Evolutionary conservation across 192 early-diverging fungal genomes (phyloP).

Genomic region (Allomyces arbusculus): DNA sequence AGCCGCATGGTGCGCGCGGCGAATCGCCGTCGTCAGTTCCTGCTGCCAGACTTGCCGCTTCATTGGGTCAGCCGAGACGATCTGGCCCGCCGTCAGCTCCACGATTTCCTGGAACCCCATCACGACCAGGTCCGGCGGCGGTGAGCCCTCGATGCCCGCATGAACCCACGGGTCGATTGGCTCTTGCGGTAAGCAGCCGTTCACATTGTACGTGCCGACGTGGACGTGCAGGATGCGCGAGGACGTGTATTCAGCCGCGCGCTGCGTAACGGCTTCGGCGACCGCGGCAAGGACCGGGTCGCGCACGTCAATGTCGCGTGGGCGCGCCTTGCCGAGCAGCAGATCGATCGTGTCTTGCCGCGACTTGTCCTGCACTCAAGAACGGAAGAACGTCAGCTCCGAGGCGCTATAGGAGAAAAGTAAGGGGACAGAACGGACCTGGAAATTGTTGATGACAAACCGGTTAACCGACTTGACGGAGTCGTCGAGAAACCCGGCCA

Average conservation of each 20-base stretch:
- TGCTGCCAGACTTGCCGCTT: constrained; percentile 26
- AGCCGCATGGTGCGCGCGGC: constrained; percentile 11
- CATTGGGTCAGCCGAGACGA: constrained; percentile 39
- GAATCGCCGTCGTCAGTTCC: constrained; percentile 14
- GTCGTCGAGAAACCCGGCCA: constrained; percentile 68
- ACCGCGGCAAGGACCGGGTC: constrained; percentile 19
- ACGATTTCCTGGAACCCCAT: constrained; percentile 96
- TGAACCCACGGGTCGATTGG: constrained; percentile 43
- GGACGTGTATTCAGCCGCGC: constrained; percentile 40
- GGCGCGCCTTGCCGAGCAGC: constrained; percentile 40
- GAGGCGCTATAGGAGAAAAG: too few relatives aligned
- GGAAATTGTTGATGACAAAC: constrained; percentile 84
- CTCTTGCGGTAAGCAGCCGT: constrained; percentile 50
- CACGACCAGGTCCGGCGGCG: constrained; percentile 55
- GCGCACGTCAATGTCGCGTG: constrained; percentile 7
- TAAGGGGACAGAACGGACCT: not conserved
- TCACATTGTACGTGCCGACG: constrained; percentile 81
- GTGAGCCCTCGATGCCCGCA: constrained; percentile 17
- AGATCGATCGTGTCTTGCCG: constrained; percentile 85
- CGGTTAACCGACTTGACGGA: constrained; percentile 82
- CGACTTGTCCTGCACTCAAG: constrained; percentile 50
- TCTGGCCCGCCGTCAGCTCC: constrained; percentile 53
- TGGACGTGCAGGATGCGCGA: constrained; percentile 38
- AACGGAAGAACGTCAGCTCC: too few relatives aligned
- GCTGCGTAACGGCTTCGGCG: constrained; percentile 9